A percentile compares a stretch with the other conserved stretches of the same genome.
These are phyloP conservation scores for Coemansia sp. DNA, from an alignment of 192 early-diverging fungal genomes.

Conservation along the genomic window DNA sequence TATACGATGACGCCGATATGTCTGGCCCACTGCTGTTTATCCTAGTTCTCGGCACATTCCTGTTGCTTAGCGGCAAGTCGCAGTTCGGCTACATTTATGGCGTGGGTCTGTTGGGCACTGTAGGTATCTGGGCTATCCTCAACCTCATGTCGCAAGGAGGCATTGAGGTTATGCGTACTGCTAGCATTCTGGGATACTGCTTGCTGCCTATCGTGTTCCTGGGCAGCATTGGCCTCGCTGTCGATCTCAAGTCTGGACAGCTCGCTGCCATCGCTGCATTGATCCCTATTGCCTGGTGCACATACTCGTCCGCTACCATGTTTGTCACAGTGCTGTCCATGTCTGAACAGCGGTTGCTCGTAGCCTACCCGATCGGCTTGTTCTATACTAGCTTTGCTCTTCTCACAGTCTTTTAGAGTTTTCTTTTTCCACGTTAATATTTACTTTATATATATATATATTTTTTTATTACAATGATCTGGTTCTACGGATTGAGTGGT, in stretches of 20 bases:
- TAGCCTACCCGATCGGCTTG: constrained; percentile 91
- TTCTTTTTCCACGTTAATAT: background rate
- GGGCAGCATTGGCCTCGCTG: constrained; percentile 68
- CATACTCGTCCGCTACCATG: constrained; percentile 89
- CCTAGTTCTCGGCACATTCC: constrained; percentile 84
- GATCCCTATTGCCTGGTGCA: constrained; percentile 90
- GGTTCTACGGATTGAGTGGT: constrained; percentile 19
- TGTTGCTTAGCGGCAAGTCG: constrained; percentile 87
- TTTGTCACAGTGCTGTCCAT: constrained; percentile 90
- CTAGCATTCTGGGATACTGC: constrained; percentile 96
- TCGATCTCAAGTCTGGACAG: constrained; percentile 66
- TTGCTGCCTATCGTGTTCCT: constrained; percentile 93
- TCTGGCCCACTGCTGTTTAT: constrained; percentile 93
- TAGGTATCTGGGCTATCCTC: constrained; percentile 82
- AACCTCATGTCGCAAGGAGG: constrained; percentile 93
- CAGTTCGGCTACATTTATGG: constrained; percentile 99
- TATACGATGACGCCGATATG: constrained; percentile 96
- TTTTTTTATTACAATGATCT: background rate
- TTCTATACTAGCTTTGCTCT: constrained; percentile 94
- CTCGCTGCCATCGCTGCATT: constrained; percentile 62
- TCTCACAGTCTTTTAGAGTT: constrained; percentile 79
- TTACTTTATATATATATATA: background rate
- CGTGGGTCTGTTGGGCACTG: constrained; percentile 82
- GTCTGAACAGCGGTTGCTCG: constrained; percentile 89
- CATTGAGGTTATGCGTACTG: constrained; percentile 82